Evolutionary conservation across 2,329 filamentous ascomycete genomes (phyloP).

Genomic region (Aspergillus ibericus): DNA sequence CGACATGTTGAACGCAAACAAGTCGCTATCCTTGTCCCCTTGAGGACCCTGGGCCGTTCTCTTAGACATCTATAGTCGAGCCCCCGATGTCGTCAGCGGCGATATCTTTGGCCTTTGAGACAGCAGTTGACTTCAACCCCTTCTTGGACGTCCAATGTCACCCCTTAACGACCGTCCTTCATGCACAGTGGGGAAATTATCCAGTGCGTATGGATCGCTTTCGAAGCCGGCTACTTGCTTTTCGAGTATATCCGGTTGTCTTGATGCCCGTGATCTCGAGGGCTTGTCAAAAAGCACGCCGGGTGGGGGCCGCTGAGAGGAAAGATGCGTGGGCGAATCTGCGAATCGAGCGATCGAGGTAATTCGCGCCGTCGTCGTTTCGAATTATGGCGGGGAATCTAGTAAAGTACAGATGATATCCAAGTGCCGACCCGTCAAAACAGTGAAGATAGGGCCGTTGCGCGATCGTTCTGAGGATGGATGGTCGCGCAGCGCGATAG

Average conservation of each 20-base stretch:
- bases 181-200: constrained; percentile 12
- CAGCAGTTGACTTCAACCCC: constrained; percentile 16
- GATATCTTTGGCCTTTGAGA: constrained; percentile 17
- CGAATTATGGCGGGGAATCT: neutral
- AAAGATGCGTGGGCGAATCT: neutral
- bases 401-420: neutral
- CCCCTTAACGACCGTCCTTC: constrained; percentile 11
- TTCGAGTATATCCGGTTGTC: neutral
- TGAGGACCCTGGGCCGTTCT: constrained; percentile 39
- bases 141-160: constrained; percentile 14
- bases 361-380: neutral
- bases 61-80: constrained; percentile 40
- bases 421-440: neutral
- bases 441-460: constrained; percentile 4
- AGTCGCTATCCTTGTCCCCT: constrained; percentile 32
- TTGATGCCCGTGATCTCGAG: constrained; percentile 11
- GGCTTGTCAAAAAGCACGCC: neutral
- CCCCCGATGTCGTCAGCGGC: constrained; percentile 1
- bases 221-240: neutral
- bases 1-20: constrained; percentile 38
- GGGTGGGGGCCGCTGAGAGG: constrained; percentile 1
- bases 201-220: neutral
- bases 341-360: neutral
- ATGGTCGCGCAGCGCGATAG: constrained; percentile 19
- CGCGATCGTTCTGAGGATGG: constrained; percentile 15